Base-by-base conservation (phyloP, 805 yeast species). In the Zygosaccharomyces bisporus region DNA sequence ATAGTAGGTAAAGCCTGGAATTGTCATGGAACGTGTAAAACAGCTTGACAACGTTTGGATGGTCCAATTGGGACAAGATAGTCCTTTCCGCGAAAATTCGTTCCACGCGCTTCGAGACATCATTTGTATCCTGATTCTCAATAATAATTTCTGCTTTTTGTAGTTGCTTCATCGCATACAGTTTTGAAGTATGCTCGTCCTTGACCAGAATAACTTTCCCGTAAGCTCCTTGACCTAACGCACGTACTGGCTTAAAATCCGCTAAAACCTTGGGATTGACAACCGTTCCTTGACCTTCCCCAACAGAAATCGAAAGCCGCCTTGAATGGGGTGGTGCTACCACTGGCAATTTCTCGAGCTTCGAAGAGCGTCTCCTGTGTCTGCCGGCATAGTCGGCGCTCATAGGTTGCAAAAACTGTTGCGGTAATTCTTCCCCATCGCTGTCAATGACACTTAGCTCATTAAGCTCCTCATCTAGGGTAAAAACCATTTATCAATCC, bases 121-220 rank as follows among this genome's bases (percentile, higher is more conserved):
- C 49, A 6, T 50, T 44, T 5, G 60, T 52, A 35, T 67, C 70
- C 10, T 51, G 53, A 12, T 55, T 45, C 24, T 51, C 63, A 19
- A 88, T 82, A 36, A 84, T 71, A 60, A 88, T 81, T 19, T 86
- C 77, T 0, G 95, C 95, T 62, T 88, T 88, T 54, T 80, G 79
- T 50, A 88, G 68, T 55, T 88, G 95, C 59, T 88, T 88, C 71
- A 86, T 93, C 0, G 96, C 96, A 65, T 77, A 89, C 8, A 88
- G 64, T 52, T 76, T 75, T 0, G 82, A 82, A 0, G 86, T 76
- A 17, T 66, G 50, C 41, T 63, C 70, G 58, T 88, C 89, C 39
- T 79, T 77, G 1, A 88, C 96, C 17, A 88, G 67, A 6, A 86
- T 67, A 2, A 88, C 96, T 59, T 86, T 87, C 3, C 96, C 96